phyloP scores from a whole-genome alignment of 2,329 filamentous ascomycete species.

The Alternaria metachromatica region DNA sequence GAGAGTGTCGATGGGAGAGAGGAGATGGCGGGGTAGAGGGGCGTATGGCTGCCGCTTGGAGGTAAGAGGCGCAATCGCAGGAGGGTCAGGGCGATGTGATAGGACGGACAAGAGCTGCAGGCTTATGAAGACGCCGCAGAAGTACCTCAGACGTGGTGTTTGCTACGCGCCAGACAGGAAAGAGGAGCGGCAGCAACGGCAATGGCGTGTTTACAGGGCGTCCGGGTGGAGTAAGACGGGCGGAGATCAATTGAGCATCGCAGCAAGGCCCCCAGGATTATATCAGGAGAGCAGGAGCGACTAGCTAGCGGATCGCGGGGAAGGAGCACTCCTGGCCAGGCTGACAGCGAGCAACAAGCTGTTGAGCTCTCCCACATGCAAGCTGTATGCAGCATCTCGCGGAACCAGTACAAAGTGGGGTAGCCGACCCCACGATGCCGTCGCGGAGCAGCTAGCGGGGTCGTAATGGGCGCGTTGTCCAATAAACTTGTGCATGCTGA shows the following conservation, averaged over 20 bases:
- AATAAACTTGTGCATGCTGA: conserved; percentile 24
- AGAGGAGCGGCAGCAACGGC: conserved; percentile 2
- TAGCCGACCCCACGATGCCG: conserved; percentile 21
- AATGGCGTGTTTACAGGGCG: conserved; percentile 1
- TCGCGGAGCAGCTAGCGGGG: conserved; percentile 16
- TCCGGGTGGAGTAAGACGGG: background rate
- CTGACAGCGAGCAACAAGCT: conserved; percentile 26
- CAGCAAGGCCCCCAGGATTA: background rate
- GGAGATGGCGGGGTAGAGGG: conserved; percentile 37
- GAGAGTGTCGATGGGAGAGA: conserved; percentile 31
- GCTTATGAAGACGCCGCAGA: conserved; percentile 6
- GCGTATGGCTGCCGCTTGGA: conserved; percentile 6
- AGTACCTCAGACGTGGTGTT: conserved; percentile 3
- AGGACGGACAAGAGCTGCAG: conserved; percentile 1
- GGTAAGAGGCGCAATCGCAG: conserved; percentile 13
- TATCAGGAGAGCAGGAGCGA: conserved; percentile 11
- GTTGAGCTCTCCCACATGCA: conserved; percentile 32
- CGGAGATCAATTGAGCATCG: background rate
- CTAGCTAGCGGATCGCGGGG: conserved; percentile 8
- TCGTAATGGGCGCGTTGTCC: conserved; percentile 11
- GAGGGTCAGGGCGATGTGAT: background rate
- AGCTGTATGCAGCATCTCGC: conserved; percentile 26
- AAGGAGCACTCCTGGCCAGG: conserved; percentile 2
- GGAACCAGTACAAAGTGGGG: conserved; percentile 32
- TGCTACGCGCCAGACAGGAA: background rate